Evolutionary conservation across 1,139 yeast species (phyloP), one percentile per base, ranked within the genome.

Genomic region (Candida tunisiensis): DNA sequence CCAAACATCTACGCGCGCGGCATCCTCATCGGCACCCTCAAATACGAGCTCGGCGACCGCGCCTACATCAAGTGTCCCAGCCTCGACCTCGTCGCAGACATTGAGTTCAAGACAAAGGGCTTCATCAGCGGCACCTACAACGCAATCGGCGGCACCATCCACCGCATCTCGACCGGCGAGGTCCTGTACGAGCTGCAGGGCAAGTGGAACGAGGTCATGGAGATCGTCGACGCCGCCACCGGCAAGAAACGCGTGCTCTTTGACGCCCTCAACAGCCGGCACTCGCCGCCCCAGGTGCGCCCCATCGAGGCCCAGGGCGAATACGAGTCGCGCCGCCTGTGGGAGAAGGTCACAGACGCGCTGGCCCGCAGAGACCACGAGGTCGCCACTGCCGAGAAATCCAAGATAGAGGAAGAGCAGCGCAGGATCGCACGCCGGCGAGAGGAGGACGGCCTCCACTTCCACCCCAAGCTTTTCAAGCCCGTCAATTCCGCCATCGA

Each of bases 1-100:
- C 98, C 98, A 31, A 88, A 88, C 49, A 74, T 88, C 55, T 88
- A 88, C 42, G 93, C 92, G n/a, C 63, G 98, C 40, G 95, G 94
- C 27, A 79, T 88, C 26, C 55, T 88, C 20, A 79, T 88, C 45
- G 98, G 98, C 13, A 78, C 75, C 38, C 64, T 88, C 60, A 77
- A 73, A 53, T 74, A 77, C 36, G 98, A 88, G 48, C 55, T 88
- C 33, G 98, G 98, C 19, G 98, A 88, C 47, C 93, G 79, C 44
- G 70, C 92, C 70, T 44, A 64, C 10, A 62, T 88, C 28, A 69
- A 65, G 40, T 79, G 92, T 43, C 63, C 69, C 8, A 55, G 60
- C 8, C 60, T 61, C 12, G 74, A 69, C 5, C 62, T 64, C 33
- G 64, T 67, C 30, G 88, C 91, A 3, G 91, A 78, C 44, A 77